A percentile compares a stretch with the other conserved stretches of the same genome.
phyloP scores from a whole-genome alignment of 805 yeast species.

The Spathaspora boniae region DNA sequence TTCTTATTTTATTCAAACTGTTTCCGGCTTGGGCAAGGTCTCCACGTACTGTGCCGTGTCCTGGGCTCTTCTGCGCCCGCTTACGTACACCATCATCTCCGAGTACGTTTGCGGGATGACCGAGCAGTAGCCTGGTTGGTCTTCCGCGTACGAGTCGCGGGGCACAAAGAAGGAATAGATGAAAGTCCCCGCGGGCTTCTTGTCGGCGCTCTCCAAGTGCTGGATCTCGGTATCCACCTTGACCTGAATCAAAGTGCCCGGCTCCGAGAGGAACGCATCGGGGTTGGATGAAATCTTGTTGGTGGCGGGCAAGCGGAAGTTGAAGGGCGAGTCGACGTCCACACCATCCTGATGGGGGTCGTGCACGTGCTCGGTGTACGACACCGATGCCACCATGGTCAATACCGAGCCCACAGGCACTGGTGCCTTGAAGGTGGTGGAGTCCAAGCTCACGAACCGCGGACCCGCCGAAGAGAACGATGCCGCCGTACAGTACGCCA shows the following conservation, averaged over 20 bases:
- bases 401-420: conserved; percentile 94
- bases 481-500: conserved; percentile 91
- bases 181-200: conserved; percentile 79
- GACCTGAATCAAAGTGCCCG: conserved; percentile 89
- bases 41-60: conserved; percentile 70
- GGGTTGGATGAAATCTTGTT: conserved; percentile 49
- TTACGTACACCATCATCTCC: conserved; percentile 89
- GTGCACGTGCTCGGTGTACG: conserved; percentile 80
- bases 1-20: conserved; percentile 1
- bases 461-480: conserved; percentile 84
- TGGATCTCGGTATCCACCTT: conserved; percentile 81
- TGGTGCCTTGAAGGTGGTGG: conserved; percentile 89
- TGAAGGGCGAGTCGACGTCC: conserved; percentile 35
- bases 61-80: conserved; percentile 85
- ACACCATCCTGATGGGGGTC: conserved; percentile 20
- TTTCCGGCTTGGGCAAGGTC: conserved; percentile 22
- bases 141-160: conserved; percentile 41
- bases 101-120: conserved; percentile 85
- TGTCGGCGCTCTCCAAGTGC: conserved; percentile 55
- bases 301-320: conserved; percentile 57
- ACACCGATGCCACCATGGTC: conserved; percentile 76
- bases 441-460: conserved; percentile 83
- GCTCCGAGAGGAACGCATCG: conserved; percentile 59
- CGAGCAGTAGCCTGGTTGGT: conserved; percentile 59
- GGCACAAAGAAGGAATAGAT: conserved; percentile 88